Evolutionary conservation across 1,139 yeast species (phyloP), one percentile per base, ranked within the genome.

Genomic region (Saccharomycopsis crataegensis): DNA sequence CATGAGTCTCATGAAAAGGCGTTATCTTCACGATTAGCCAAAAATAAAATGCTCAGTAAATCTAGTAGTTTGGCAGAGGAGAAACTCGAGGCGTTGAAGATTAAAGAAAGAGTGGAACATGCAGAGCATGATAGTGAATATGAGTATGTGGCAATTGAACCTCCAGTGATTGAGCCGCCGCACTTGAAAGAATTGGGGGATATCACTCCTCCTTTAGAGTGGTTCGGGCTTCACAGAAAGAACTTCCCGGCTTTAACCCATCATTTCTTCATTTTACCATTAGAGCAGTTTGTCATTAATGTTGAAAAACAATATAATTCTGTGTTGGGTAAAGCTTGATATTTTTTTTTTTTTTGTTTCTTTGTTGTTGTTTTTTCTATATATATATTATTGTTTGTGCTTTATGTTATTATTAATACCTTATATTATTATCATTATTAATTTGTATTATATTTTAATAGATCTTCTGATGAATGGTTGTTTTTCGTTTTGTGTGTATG

Each of bases 171-270:
- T 48, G 95, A 87, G 58, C 88, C 93, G 31, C 98, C 98, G 1
- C 94, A 85, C 62, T 73, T 93, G 61, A 82, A 83, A 62, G 98
- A 93, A 64, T 74, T 93, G 64, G 98, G 98, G 36, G 93, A 86
- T 68, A 98, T 97, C 1, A 93, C 99, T 0, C 99, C 99, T 1
- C 98, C 99, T 2, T 71, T 93, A 58, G 98, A 93, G 66, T 93
- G 99, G 99, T 86, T 93, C 70, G 99, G 99, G 0, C 75, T 93
- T 37, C 94, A 93, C 65, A 75, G 98, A 61, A 80, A 83, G 61
- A 80, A 83, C 60, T 81, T 93, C 60, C 99, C 99, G 0, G 83
- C 86, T 50, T 76, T 87, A 54, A 86, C 96, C 0, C 97, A 93
- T 64, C 93, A 88, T 65, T 70, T 80, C 57, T 82, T 84, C 0